A percentile compares a stretch with the other conserved stretches of the same genome.
Evolutionary conservation across 805 yeast genomes (phyloP).

Genomic region (Wickerhamiella nectarea): DNA sequence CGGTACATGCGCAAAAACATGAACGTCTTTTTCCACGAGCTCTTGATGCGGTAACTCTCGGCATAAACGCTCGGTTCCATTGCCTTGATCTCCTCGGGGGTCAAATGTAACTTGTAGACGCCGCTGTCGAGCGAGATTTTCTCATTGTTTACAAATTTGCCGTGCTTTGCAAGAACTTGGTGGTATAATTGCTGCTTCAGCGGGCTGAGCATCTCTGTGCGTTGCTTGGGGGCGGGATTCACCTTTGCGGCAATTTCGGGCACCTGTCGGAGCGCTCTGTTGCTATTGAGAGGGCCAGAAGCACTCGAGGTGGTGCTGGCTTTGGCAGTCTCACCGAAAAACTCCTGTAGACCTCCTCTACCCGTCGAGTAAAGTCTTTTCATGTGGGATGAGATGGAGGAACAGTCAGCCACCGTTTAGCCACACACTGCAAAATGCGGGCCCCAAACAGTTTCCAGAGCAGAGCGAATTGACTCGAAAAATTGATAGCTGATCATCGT

Average conservation of each 20-base stretch:
- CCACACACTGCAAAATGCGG: too few species aligned
- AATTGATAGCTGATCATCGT: too few species aligned
- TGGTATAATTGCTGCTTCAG: conserved; percentile 53
- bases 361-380: conserved; percentile 5
- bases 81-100: conserved; percentile 53
- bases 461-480: too few species aligned
- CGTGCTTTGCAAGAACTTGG: conserved; percentile 49
- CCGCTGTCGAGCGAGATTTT: conserved; percentile 35
- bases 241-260: conserved; percentile 16
- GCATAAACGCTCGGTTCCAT: conserved; percentile 82
- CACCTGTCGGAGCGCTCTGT: conserved; percentile 16
- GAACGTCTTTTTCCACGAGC: conserved; percentile 82
- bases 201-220: conserved; percentile 52
- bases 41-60: conserved; percentile 66
- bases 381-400: neutral
- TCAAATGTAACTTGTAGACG: conserved; percentile 42
- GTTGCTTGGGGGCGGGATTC: conserved; percentile 39
- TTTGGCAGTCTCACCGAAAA: neutral
- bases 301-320: neutral
- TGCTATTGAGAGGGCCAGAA: conserved; percentile 11
- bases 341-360: conserved; percentile 1
- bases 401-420: too few species aligned
- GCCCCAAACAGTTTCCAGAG: too few species aligned
- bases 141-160: conserved; percentile 53
- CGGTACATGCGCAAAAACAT: conserved; percentile 63